Evolutionary conservation across 2,329 filamentous ascomycete genomes (phyloP), one percentile per base, ranked within the genome.

Genomic region (Arthrobotrys sphaeroides): DNA sequence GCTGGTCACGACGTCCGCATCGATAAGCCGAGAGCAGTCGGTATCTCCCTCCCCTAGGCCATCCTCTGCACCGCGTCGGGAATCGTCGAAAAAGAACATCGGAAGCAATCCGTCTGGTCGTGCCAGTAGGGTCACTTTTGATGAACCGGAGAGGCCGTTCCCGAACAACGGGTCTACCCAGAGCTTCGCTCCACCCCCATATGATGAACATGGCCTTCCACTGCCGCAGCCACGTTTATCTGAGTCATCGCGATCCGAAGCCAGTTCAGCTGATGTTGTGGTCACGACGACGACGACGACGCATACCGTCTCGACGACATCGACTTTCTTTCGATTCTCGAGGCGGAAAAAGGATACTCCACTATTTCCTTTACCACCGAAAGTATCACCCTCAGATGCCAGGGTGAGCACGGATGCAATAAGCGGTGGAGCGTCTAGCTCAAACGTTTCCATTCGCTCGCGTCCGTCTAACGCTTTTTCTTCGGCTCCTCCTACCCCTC

Each of bases 231-330:
- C 87, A 77, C 86, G 92, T 42, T 84, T 91, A 26, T 95, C 92
- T 3, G 94, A 97, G 80, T 97, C 94, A 1, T 97, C 93, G 1
- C 88, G 91, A 78, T 97, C 94, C 26, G 94, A 97, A 82, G 91
- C 88, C 47, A 96, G 92, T 83, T 91, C 90, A 13, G 88, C 86
- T 43, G 90, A 94, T 79, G 87, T 87, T 78, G 85, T 85, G 42
- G 84, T 88, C 57, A 86, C 85, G 55, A 87, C 84, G 77, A 87
- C 84, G 51, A 89, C 86, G 47, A 89, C 88, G 5, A 90, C 89
- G 9, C 88, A 91, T 77, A 88, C 87, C 7, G 84, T 87, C 12
- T 85, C 87, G 26, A 87, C 88, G 4, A 89, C 87, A 36, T 91
- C 87, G 20, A 90, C 90, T 24, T 92, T 97, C 81, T 97, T 97